These are phyloP conservation scores for Gnetum montanum DNA, from an alignment of 75 land plant genomes.

Conservation along the genomic window DNA sequence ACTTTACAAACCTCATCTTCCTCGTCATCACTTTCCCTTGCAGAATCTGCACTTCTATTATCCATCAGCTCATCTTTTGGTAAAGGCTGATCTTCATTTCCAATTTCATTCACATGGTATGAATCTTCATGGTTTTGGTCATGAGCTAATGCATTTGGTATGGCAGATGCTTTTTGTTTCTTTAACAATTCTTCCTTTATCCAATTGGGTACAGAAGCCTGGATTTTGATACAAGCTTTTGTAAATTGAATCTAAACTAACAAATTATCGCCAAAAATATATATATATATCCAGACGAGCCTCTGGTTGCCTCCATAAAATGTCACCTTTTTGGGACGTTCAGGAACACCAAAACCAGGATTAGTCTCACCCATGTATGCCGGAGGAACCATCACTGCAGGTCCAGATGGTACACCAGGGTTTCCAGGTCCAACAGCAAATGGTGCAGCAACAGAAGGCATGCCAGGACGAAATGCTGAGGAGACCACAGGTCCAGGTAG, in stretches of 20 bases:
- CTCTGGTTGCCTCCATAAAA: too few species aligned
- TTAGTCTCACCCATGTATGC: conserved; percentile 54
- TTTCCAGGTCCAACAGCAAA: conserved; percentile 37
- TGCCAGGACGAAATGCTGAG: conserved; percentile 43
- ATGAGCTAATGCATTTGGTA: conserved; percentile 23
- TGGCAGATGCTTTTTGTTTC: conserved; percentile 72
- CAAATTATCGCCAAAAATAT: too few species aligned
- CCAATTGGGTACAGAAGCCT: conserved; percentile 99
- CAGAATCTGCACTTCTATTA: conserved; percentile 60
- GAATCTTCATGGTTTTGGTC: conserved; percentile 27
- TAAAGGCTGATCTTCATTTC: conserved; percentile 23
- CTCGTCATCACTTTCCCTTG: conserved; percentile 69
- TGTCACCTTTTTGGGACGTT: conserved; percentile 87
- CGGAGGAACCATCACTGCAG: conserved; percentile 31
- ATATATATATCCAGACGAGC: too few species aligned
- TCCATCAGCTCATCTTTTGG: conserved; percentile 52
- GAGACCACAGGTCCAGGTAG: conserved; percentile 51
- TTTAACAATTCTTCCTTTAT: conserved; percentile 83
- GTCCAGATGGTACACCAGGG: conserved; percentile 38
- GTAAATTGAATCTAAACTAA: too few species aligned
- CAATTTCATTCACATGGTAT: conserved; percentile 34
- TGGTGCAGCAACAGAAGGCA: conserved; percentile 35
- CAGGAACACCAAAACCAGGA: conserved; percentile 40
- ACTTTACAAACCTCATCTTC: conserved; percentile 62
- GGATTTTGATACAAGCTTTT: background rate